These are phyloP conservation scores for Ophiostoma novo-ulmi DNA, from an alignment of 2,329 filamentous ascomycete species.

Conservation along the genomic window DNA sequence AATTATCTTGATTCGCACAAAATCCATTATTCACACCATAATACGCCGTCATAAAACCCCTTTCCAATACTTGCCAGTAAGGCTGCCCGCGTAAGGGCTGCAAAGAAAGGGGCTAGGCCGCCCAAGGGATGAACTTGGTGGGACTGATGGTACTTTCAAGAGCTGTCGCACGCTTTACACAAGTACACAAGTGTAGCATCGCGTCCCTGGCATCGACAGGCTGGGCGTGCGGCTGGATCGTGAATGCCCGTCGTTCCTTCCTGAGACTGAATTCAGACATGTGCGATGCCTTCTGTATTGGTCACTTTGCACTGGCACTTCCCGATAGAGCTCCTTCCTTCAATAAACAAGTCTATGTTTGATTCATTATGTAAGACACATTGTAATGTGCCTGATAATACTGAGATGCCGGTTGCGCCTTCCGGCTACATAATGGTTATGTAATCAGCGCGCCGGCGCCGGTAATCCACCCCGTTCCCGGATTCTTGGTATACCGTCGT, in stretches of 20 bases:
- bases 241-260: background rate
- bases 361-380: background rate
- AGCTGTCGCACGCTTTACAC: background rate
- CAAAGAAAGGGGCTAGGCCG: conserved; percentile 8
- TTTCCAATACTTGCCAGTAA: background rate
- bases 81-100: conserved; percentile 4
- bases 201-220: background rate
- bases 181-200: background rate
- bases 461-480: background rate
- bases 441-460: background rate
- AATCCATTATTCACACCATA: background rate
- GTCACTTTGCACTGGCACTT: background rate
- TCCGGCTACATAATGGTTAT: background rate
- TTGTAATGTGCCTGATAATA: background rate
- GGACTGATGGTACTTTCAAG: background rate
- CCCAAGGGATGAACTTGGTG: background rate
- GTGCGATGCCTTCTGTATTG: background rate
- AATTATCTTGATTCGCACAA: background rate
- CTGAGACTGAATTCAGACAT: background rate
- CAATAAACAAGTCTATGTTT: background rate
- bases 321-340: background rate
- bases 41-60: too few species aligned
- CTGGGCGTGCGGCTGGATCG: background rate
- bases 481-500: background rate
- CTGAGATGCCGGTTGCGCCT: background rate